Evolutionary conservation across 306 rosid genomes (phyloP), one percentile per base, ranked within the genome.

Genomic region (Astragalus membranaceus): DNA sequence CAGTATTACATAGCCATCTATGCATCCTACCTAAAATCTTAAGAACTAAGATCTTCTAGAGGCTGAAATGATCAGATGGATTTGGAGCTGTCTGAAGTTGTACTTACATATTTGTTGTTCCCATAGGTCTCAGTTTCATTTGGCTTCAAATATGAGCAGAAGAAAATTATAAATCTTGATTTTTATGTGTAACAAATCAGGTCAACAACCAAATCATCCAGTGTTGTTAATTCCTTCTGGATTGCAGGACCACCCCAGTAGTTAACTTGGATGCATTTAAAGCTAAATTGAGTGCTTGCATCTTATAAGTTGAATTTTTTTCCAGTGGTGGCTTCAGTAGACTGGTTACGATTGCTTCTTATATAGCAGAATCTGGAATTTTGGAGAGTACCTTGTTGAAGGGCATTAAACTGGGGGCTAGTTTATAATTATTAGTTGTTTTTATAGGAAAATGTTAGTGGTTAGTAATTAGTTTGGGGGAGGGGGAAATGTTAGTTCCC

Each of bases 301-400:
- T 44, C 80, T 66, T 59, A 63, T 67, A 35, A 72, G 67, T 61
- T 80, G 61, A 73, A 66, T 74, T 60, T 14, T n/a, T 67, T 53
- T 77, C 23, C 42, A 20, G 65, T 62, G 60, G 33, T 17, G n/a
- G 79, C 46, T 66, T 4, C 17, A 61, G 55, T 17, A 41, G 36
- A 44, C 48, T 12, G 48, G 53, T 59, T 66, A 32, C 10, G 20
- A 8, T 39, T 64, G 60, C 57, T 55, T 68, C 48, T 10, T 37
- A 53, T 65, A 12, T 64, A 17, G 54, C 33, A 63, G 56, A 15
- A 14, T 51, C 14, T 73, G 62, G 71, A 70, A 29, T 47, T 53
- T 15, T 49, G 56, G 23, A 59, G 72, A 7, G 54, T 67, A 32
- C 43, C 33, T 70, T 10, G 36, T 41, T 67, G 51, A 54, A 56